Evolutionary conservation across 352 stramenopile species (phyloP).

Genomic region (Phytophthora niederhauseri): DNA sequence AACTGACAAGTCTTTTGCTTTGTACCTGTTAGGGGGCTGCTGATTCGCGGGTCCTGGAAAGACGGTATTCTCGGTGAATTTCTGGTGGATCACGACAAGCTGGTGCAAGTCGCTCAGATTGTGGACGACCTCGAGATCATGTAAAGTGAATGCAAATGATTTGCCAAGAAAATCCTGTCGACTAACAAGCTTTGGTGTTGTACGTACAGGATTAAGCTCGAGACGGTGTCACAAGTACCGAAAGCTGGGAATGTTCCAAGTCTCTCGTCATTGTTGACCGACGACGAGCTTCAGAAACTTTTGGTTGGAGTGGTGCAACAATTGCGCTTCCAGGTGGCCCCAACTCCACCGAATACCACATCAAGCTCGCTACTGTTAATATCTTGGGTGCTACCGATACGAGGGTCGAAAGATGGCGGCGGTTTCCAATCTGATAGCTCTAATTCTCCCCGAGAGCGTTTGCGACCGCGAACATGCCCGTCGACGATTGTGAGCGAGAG

Average conservation of each 20-base stretch:
- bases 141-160: conserved; percentile 34
- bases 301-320: conserved; percentile 64
- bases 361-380: conserved; percentile 18
- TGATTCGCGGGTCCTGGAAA: conserved; percentile 55
- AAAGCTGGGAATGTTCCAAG: conserved; percentile 68
- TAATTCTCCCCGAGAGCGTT: conserved; percentile 20
- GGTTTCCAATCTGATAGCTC: neutral
- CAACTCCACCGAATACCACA: conserved; percentile 7
- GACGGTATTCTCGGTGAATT: conserved; percentile 41
- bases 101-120: conserved; percentile 59
- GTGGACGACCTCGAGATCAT: conserved; percentile 77
- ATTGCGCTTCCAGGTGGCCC: conserved; percentile 47
- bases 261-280: conserved; percentile 60
- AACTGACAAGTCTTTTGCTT: neutral
- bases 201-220: conserved; percentile 69
- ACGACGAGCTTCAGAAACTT: conserved; percentile 65
- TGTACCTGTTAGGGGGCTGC: conserved; percentile 47
- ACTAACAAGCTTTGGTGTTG: neutral
- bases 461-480: conserved; percentile 55
- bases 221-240: conserved; percentile 55
- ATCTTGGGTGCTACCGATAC: conserved; percentile 23
- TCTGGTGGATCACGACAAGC: conserved; percentile 34
- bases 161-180: no score
- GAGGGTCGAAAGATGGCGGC: conserved; percentile 7
- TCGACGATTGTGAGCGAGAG: conserved; percentile 52